Evolutionary conservation across 2,329 filamentous ascomycete genomes (phyloP), one percentile per base, ranked within the genome.

Genomic region (Laburnicola sp.): DNA sequence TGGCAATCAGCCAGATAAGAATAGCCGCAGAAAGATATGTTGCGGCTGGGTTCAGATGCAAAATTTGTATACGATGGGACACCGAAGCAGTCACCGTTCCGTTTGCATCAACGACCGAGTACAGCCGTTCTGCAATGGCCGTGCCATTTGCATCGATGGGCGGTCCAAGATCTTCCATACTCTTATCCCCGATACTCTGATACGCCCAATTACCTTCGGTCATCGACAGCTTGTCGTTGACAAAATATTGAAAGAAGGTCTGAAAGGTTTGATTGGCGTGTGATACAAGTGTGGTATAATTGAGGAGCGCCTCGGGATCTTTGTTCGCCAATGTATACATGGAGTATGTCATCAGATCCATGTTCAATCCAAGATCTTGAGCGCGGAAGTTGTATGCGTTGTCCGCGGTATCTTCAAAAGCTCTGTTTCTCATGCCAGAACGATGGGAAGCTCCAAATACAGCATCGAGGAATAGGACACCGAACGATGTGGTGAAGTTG

Each of bases 231-330:
- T 58, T 54, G 23, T 45, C 62, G 47, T 56, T 57, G 22, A 59
- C 58, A 30, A 50, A 65, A 40, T 69, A 64, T 31, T 70, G 65
- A 46, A 69, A 70, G 53, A 66, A 68, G 0, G 63, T 65, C 3
- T 57, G 44, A 50, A 62, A 68, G 3, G 59, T 60, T 2, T 51
- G 52, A 11, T 66, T 41, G 0, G 63, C 50, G 1, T 57, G 43
- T 0, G n/a, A 10, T 9, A 51, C 10, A 10, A 59, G 55, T 0
- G 11, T 54, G 1, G 34, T 32, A 8, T 21, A 3, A 10, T 70
- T 37, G 1, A 65, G 50, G 0, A 69, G 47, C 0, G 60, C 56
- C 7, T 21, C 10, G 1, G 62, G 53, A 21, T 69, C 53, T 28
- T 56, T 57, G 2, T 43, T 32, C 10, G 58, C 62, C 38, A 57